These are phyloP conservation scores for Fusarium sp. DNA, from an alignment of 2,329 filamentous ascomycete genomes.

Conservation along the genomic window DNA sequence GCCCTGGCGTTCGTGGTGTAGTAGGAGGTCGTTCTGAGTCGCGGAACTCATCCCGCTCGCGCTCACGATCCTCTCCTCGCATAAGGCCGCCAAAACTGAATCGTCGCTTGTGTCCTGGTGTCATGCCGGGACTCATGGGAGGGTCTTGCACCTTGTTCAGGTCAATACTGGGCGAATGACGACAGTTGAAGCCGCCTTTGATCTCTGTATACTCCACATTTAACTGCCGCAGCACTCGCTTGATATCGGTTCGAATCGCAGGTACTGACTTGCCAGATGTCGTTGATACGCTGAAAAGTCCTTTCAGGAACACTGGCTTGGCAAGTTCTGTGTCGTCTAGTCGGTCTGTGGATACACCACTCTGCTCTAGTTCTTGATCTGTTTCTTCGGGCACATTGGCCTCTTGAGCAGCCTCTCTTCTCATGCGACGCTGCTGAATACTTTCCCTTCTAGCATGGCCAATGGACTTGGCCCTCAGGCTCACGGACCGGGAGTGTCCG, in stretches of 20 bases:
- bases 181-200: conserved; percentile 90
- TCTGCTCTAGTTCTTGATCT: conserved; percentile 76
- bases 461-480: conserved; percentile 83
- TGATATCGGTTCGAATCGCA: conserved; percentile 88
- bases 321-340: conserved; percentile 78
- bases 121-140: conserved; percentile 65
- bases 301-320: conserved; percentile 95
- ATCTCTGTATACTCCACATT: conserved; percentile 94
- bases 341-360: conserved; percentile 68
- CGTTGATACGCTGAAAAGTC: conserved; percentile 95
- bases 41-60: conserved; percentile 76
- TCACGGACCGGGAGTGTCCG: conserved; percentile 66
- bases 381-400: conserved; percentile 91
- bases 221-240: conserved; percentile 85
- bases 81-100: conserved; percentile 83
- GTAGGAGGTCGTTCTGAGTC: conserved; percentile 60
- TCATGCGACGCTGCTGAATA: conserved; percentile 84
- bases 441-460: conserved; percentile 91
- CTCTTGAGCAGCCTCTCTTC: conserved; percentile 76
- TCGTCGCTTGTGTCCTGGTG: conserved; percentile 73
- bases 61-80: conserved; percentile 67
- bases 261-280: conserved; percentile 91
- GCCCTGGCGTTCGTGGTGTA: conserved; percentile 56
- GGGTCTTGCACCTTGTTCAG: conserved; percentile 76
- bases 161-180: conserved; percentile 89